Percentiles rank a stretch among this genome's conserved stretches.
These are phyloP conservation scores for Mrakia blollopis DNA, from an alignment of 768 basidiomycete genomes.

Conservation along the genomic window DNA sequence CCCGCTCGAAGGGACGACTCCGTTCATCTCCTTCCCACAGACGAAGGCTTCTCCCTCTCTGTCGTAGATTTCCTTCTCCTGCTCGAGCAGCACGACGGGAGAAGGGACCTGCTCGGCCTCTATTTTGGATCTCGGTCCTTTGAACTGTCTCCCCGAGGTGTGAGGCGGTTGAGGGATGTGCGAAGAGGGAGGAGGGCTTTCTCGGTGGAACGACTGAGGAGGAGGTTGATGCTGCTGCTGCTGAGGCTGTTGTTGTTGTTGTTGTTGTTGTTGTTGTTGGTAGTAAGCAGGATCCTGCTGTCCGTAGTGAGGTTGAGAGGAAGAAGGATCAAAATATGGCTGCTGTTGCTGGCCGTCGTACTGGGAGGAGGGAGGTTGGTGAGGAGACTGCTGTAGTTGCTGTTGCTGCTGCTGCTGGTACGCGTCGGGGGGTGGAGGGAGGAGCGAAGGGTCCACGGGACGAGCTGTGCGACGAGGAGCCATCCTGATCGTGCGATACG, in stretches of 20 bases:
- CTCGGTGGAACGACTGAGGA: constrained; percentile 23
- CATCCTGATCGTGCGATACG: constrained; percentile 8
- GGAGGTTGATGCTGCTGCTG: neutral
- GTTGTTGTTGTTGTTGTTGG: constrained; percentile 33
- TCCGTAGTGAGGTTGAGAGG: constrained; percentile 7
- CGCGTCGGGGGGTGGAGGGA: neutral
- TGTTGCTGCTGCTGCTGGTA: constrained; percentile 12
- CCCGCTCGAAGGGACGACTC: constrained; percentile 70
- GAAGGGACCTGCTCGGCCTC: constrained; percentile 90
- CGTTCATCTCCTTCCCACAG: constrained; percentile 55
- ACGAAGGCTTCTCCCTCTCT: constrained; percentile 50
- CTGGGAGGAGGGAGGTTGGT: no score
- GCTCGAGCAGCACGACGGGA: constrained; percentile 69
- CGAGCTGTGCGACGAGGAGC: constrained; percentile 26
- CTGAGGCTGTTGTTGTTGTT: constrained; percentile 34
- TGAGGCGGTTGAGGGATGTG: constrained; percentile 66
- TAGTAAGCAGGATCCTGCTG: constrained; percentile 19
- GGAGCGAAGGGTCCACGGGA: constrained; percentile 27
- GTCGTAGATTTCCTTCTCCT: constrained; percentile 74
- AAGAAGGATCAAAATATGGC: constrained; percentile 9
- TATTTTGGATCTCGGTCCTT: constrained; percentile 57
- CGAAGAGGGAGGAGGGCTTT: constrained; percentile 27
- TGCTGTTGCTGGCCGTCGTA: neutral
- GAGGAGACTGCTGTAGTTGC: no score
- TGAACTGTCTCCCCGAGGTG: constrained; percentile 56